These are phyloP conservation scores for Aspergillus sp. DNA, from an alignment of 2,329 filamentous ascomycete genomes.

Conservation along the genomic window DNA sequence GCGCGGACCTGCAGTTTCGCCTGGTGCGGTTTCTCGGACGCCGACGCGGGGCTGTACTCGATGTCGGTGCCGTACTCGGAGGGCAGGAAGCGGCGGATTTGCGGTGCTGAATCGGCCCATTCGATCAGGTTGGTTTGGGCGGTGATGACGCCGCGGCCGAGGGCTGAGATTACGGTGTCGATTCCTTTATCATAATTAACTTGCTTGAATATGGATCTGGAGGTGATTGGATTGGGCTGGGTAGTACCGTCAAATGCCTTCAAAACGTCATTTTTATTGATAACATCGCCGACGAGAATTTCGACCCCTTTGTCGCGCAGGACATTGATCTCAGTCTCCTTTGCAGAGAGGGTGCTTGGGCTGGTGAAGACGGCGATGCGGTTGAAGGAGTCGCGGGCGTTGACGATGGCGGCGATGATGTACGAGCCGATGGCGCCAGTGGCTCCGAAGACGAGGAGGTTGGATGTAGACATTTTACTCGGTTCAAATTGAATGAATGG, in stretches of 20 bases:
- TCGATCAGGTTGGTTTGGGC: conserved; percentile 62
- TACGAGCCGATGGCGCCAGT: conserved; percentile 31
- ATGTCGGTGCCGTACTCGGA: conserved; percentile 68
- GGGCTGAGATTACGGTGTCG: conserved; percentile 65
- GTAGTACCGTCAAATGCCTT: conserved; percentile 54
- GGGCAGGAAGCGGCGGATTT: conserved; percentile 64
- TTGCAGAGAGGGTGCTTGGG: conserved; percentile 50
- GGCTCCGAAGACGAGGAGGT: conserved; percentile 26
- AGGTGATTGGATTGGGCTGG: neutral
- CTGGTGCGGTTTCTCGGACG: conserved; percentile 66
- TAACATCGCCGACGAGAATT: conserved; percentile 58
- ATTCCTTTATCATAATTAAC: conserved; percentile 42
- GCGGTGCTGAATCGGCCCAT: conserved; percentile 55
- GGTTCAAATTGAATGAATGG: neutral
- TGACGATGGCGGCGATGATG: conserved; percentile 53
- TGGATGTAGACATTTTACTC: conserved; percentile 9
- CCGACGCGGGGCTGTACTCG: conserved; percentile 60
- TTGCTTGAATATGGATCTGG: too few relatives aligned
- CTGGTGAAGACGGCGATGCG: conserved; percentile 61
- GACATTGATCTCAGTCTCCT: conserved; percentile 49
- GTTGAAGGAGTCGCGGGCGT: conserved; percentile 51
- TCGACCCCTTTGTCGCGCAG: conserved; percentile 51
- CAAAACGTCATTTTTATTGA: conserved; percentile 52
- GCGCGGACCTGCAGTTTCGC: conserved; percentile 67
- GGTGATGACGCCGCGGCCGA: conserved; percentile 63